phyloP scores from a whole-genome alignment of 768 basidiomycete genomes.

The Rhodosporidiobolus sp. region DNA sequence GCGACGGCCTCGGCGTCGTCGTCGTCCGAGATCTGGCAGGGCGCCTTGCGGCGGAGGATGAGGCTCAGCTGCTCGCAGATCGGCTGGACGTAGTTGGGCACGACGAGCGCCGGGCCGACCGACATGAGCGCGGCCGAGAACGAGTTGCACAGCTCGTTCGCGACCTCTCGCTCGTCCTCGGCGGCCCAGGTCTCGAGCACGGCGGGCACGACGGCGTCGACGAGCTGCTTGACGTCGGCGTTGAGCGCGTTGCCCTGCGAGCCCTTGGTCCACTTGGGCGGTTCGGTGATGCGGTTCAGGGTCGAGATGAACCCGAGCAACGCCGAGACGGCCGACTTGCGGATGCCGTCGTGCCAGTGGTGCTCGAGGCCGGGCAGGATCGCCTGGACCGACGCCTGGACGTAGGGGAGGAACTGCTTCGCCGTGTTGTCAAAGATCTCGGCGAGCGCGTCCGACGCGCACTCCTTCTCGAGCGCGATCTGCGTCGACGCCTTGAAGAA shows the following conservation, averaged over 20 bases:
- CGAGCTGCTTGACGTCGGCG: constrained; percentile 68
- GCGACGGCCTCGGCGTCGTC: constrained; percentile 61
- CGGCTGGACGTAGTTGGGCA: constrained; percentile 63
- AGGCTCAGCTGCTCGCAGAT: constrained; percentile 77
- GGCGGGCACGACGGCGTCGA: constrained; percentile 67
- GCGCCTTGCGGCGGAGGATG: constrained; percentile 87
- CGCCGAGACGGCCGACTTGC: constrained; percentile 85
- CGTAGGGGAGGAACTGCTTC: constrained; percentile 80
- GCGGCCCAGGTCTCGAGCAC: constrained; percentile 85
- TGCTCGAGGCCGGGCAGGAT: constrained; percentile 76
- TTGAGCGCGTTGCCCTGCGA: constrained; percentile 42
- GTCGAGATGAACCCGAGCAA: constrained; percentile 83
- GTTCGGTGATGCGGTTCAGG: constrained; percentile 82
- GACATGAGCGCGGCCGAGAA: constrained; percentile 89
- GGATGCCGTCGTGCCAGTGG: constrained; percentile 89
- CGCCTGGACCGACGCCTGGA: constrained; percentile 75
- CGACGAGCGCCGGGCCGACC: constrained; percentile 80
- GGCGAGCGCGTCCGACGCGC: constrained; percentile 93
- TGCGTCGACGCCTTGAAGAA: constrained; percentile 69
- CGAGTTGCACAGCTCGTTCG: constrained; percentile 77
- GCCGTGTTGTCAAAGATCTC: constrained; percentile 79
- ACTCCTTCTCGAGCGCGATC: constrained; percentile 98
- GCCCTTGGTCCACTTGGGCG: constrained; percentile 78
- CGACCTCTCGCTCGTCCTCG: constrained; percentile 94
- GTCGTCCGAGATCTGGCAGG: constrained; percentile 86